A percentile compares a stretch with the other conserved stretches of the same genome.
These are phyloP conservation scores for Tolypocladium cylindrosporum DNA, from an alignment of 2,329 filamentous ascomycete genomes.

Conservation along the genomic window DNA sequence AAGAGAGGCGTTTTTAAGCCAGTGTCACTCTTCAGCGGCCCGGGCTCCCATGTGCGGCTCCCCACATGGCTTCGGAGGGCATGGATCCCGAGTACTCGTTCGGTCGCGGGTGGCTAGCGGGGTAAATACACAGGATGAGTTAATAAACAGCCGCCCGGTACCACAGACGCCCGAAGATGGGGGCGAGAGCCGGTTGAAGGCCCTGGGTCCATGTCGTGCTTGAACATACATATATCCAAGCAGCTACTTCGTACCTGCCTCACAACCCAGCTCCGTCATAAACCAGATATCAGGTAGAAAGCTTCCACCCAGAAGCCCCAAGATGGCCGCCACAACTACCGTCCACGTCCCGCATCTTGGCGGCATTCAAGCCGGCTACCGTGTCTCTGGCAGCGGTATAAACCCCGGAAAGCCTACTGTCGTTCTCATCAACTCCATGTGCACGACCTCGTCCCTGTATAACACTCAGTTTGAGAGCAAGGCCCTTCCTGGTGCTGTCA, in stretches of 20 bases:
- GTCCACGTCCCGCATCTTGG: constrained; percentile 36
- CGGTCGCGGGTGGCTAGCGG: no score
- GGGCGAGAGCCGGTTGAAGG: background rate
- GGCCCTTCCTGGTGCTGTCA: constrained; percentile 28
- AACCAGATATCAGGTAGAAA: background rate
- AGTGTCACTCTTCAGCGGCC: background rate
- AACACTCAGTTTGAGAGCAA: constrained; percentile 30
- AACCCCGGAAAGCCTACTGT: constrained; percentile 41
- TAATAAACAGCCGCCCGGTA: background rate
- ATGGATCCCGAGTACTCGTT: background rate
- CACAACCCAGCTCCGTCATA: background rate
- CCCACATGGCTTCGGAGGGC: background rate
- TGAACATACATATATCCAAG: background rate
- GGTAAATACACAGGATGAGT: no score
- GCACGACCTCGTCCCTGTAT: constrained; percentile 37
- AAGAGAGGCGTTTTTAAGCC: background rate
- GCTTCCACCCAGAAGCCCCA: background rate
- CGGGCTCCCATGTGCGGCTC: background rate
- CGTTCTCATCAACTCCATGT: constrained; percentile 43
- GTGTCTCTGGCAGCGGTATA: constrained; percentile 27
- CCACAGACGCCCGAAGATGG: background rate
- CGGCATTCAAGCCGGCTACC: constrained; percentile 35
- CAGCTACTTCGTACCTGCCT: background rate
- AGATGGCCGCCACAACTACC: constrained; percentile 29
- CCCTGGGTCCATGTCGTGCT: background rate